These are phyloP conservation scores for Globisporangium camurandrum DNA, from an alignment of 352 stramenopile genomes.

Conservation along the genomic window DNA sequence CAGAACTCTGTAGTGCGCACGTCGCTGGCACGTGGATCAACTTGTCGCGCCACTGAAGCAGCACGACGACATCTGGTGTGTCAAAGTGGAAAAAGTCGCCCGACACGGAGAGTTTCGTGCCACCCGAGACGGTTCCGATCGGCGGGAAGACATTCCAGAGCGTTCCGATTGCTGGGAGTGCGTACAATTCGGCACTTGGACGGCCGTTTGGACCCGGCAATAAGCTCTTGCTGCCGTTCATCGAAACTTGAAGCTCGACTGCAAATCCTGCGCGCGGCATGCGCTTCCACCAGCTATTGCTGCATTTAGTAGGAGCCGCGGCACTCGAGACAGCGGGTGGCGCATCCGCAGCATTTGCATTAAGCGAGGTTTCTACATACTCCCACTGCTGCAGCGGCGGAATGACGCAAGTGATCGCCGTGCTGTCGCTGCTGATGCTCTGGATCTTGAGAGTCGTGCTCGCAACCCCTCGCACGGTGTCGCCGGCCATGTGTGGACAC, in stretches of 20 bases:
- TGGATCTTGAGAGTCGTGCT: conserved; percentile 21
- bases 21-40: conserved; percentile 20
- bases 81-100: conserved; percentile 55
- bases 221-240: conserved; percentile 35
- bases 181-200: conserved; percentile 18
- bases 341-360: background rate
- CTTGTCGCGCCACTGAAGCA: conserved; percentile 36
- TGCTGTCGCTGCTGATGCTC: conserved; percentile 6
- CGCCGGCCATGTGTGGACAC: conserved; percentile 3
- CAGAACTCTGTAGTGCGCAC: conserved; percentile 13
- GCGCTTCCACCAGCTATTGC: conserved; percentile 26
- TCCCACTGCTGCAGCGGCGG: conserved; percentile 36
- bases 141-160: conserved; percentile 31
- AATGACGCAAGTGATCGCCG: conserved; percentile 27
- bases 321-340: background rate
- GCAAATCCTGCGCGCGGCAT: conserved; percentile 22
- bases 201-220: conserved; percentile 17
- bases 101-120: conserved; percentile 39
- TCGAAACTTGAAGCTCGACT: conserved; percentile 31
- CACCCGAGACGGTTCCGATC: conserved; percentile 27
- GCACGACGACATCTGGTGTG: conserved; percentile 38
- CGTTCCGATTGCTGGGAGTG: conserved; percentile 18
- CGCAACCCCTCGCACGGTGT: conserved; percentile 4
- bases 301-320: background rate
- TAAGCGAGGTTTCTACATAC: conserved; percentile 9